These are phyloP conservation scores for Eutypa lata DNA, from an alignment of 2,329 filamentous ascomycete species.

Conservation along the genomic window DNA sequence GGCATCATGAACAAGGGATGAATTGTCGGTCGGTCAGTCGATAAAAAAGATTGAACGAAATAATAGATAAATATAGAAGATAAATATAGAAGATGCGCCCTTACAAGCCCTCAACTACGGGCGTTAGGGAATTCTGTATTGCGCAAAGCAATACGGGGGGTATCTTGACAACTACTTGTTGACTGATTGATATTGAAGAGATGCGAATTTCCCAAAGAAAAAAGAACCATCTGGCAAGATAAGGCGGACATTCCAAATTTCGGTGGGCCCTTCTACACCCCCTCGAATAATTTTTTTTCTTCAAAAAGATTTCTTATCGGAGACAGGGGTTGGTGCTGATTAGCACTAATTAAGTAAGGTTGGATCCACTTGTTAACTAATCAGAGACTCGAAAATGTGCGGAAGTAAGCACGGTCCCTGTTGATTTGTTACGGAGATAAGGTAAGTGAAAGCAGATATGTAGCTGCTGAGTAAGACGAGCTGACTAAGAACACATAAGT, in stretches of 20 bases:
- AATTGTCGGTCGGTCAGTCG: conserved; percentile 1
- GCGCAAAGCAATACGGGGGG: neutral
- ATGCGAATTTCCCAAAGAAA: no score
- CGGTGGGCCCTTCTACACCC: neutral
- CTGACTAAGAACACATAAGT: no score
- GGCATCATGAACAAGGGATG: conserved; percentile 35
- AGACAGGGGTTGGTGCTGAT: neutral
- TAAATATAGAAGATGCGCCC: neutral
- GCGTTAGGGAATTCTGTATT: neutral
- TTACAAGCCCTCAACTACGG: neutral
- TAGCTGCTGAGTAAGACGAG: no score
- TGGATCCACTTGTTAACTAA: neutral
- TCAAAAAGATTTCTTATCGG: neutral
- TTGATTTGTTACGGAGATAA: no score
- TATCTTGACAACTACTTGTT: no score
- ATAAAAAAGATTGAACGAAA: neutral
- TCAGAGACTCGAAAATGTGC: neutral
- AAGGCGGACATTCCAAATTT: no score
- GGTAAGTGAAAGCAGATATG: no score
- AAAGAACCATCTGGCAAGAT: no score
- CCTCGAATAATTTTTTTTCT: neutral
- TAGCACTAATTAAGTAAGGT: neutral
- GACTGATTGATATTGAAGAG: no score
- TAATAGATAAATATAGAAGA: conserved; percentile 1
- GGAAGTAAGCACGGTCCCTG: no score